Base-by-base conservation (phyloP, 441 rosid genomes). In the Adansonia rubrostipa region DNA sequence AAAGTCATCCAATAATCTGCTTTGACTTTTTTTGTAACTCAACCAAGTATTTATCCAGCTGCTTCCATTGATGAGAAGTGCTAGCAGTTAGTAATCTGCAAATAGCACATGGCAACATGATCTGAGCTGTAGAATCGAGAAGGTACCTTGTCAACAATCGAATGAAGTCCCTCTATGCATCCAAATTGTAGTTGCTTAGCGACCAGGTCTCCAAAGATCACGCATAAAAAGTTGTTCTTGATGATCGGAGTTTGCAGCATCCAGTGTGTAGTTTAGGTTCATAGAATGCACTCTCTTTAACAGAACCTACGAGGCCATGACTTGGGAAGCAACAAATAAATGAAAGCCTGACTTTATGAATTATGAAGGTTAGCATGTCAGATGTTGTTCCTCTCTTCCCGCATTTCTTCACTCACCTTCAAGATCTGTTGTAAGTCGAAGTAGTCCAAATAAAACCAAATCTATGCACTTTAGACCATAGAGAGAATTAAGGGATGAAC, bases 141-240 rank as follows among this genome's bases (percentile, higher is more conserved):
- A 11, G 53, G 0, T 15, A 89, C 91, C 92, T 85, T 86, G 14
- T 80, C 76, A 74, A 86, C 71, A 75, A 89, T 89, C 1, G 89
- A 62, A 78, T 86, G 83, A 74, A 73, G 79, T 42, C 93, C 94
- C 76, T 84, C 77, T 0, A 91, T 77, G 68, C 64, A 44, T 73
- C 94, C 91, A 58, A 82, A 85, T n/a, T 44, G 80, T 22, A 85
- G 57, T 17, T 89, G 82, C 72, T 90, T 93, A 64, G 88, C 84
- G 13, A 86, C 87, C 69, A 83, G 73, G 65, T 93, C 91, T 85
- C 93, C 90, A 53, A 86, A 75, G 71, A 84, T 79, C 9, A 85
- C 82, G 73, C 90, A 89, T 15, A 33, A 89, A 85, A 51, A 88
- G 75, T 85, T 83, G 84, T 86, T 87, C 62, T 87, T 87, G 73